These are phyloP conservation scores for Amauroascus verrucosus DNA, from an alignment of 2,329 filamentous ascomycete species.

Conservation along the genomic window DNA sequence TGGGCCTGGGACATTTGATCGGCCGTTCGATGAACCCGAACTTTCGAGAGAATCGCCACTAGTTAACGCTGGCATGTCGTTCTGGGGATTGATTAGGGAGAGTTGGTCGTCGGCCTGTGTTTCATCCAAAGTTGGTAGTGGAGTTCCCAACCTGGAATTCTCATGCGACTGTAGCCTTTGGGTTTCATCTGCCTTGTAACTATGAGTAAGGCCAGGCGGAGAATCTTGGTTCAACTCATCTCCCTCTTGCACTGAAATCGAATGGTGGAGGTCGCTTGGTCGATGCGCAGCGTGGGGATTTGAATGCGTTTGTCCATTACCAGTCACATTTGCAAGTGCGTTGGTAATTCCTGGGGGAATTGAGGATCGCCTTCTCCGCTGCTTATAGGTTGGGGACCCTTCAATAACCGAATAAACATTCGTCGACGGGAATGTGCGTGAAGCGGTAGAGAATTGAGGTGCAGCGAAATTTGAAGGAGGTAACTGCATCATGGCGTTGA, in stretches of 20 bases:
- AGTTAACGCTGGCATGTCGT: conserved; percentile 56
- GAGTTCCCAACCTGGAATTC: conserved; percentile 83
- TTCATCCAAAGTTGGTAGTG: conserved; percentile 71
- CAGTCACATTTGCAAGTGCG: conserved; percentile 49
- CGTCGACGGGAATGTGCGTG: conserved; percentile 56
- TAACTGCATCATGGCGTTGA: conserved; percentile 84
- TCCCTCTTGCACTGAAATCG: conserved; percentile 77
- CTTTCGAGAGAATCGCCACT: conserved; percentile 52
- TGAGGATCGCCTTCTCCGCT: conserved; percentile 84
- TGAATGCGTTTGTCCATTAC: conserved; percentile 39
- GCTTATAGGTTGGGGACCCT: conserved; percentile 97
- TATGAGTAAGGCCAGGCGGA: conserved; percentile 63
- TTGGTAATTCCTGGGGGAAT: conserved; percentile 72
- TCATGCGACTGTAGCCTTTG: conserved; percentile 68
- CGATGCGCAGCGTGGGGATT: conserved; percentile 56
- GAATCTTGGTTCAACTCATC: conserved; percentile 72
- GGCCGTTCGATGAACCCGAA: conserved; percentile 38
- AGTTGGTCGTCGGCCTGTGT: conserved; percentile 65
- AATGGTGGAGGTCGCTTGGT: conserved; percentile 82
- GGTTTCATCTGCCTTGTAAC: conserved; percentile 56
- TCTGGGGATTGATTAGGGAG: conserved; percentile 52
- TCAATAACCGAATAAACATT: conserved; percentile 95
- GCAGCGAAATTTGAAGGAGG: conserved; percentile 75
- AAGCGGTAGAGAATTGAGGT: conserved; percentile 64
- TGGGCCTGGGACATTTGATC: conserved; percentile 50